These are phyloP conservation scores for Parathielavia appendiculata DNA, from an alignment of 495 filamentous ascomycete species.

Conservation along the genomic window DNA sequence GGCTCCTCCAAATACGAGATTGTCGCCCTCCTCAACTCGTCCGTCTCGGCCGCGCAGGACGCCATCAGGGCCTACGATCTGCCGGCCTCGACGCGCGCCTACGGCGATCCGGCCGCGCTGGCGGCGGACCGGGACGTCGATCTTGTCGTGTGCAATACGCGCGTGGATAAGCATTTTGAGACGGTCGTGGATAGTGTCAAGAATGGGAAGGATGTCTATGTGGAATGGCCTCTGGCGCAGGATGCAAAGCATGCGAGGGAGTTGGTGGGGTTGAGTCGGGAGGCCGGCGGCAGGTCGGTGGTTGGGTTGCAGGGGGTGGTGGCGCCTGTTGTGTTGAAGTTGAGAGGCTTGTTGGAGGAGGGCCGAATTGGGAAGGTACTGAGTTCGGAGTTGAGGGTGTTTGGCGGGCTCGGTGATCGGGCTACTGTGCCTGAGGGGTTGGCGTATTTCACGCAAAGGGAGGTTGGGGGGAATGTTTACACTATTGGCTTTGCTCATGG, in stretches of 20 bases:
- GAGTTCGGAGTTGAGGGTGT: slow-evolving; percentile 45
- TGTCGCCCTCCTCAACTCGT: slow-evolving; percentile 56
- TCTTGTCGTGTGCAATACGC: slow-evolving; percentile 51
- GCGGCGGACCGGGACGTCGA: slow-evolving; percentile 48
- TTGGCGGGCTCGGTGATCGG: slow-evolving; percentile 35
- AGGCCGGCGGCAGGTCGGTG: slow-evolving; percentile 39
- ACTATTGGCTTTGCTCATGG: slow-evolving; percentile 52
- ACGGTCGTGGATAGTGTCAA: slow-evolving; percentile 38
- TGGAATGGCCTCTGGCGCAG: slow-evolving; percentile 55
- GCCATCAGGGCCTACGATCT: slow-evolving; percentile 48
- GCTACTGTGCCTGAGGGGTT: slow-evolving; percentile 29
- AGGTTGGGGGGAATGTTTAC: slow-evolving; percentile 46
- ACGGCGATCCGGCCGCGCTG: slow-evolving; percentile 48
- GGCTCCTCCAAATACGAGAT: slow-evolving; percentile 47
- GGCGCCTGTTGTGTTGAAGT: slow-evolving; percentile 38
- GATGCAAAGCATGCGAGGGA: slow-evolving; percentile 36
- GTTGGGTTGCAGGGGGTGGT: slow-evolving; percentile 51
- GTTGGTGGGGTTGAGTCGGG: slow-evolving; percentile 36
- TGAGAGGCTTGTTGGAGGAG: slow-evolving; percentile 43
- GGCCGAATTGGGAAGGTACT: slow-evolving; percentile 52
- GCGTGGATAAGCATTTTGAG: slow-evolving; percentile 50
- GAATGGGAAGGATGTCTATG: slow-evolving; percentile 54
- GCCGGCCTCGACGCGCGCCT: slow-evolving; percentile 41
- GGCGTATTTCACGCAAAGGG: slow-evolving; percentile 42
- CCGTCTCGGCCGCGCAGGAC: slow-evolving; percentile 40